These are phyloP conservation scores for Colletotrichum sp. DNA, from an alignment of 2,329 filamentous ascomycete genomes.

Conservation along the genomic window DNA sequence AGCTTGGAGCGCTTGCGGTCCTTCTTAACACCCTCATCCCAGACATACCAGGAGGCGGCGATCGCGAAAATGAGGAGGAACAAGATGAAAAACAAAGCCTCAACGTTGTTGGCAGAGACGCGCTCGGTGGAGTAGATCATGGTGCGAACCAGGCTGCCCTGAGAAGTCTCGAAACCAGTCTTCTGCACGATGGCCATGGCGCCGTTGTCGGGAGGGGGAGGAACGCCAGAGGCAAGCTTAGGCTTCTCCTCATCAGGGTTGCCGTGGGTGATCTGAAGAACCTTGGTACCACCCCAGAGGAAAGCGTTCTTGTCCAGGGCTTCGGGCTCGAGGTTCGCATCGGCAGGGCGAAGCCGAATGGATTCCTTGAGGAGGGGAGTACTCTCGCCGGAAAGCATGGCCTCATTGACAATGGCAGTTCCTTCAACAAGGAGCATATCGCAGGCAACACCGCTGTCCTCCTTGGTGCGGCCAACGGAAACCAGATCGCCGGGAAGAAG, in stretches of 20 bases:
- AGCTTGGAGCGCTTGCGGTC: constrained; percentile 98
- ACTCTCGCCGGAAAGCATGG: constrained; percentile 98
- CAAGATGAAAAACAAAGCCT: constrained; percentile 96
- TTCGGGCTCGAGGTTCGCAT: constrained; percentile 83
- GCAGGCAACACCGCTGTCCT: constrained; percentile 95
- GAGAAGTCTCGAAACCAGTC: constrained; percentile 98
- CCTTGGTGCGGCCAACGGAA: constrained; percentile 91
- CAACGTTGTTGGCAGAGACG: constrained; percentile 96
- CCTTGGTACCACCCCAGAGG: constrained; percentile 96
- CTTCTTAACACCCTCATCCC: constrained; percentile 92
- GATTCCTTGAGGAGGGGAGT: constrained; percentile 97
- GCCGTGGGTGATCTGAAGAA: constrained; percentile 91
- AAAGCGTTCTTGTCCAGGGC: constrained; percentile 97
- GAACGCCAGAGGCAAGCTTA: constrained; percentile 77
- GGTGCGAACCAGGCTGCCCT: constrained; percentile 94
- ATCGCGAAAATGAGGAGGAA: constrained; percentile 96
- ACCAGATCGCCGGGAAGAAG: constrained; percentile 92
- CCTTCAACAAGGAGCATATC: constrained; percentile 97
- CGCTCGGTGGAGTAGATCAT: constrained; percentile 99
- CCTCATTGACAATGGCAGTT: constrained; percentile 97
- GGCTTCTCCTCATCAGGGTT: constrained; percentile 76
- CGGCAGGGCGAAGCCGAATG: constrained; percentile 83
- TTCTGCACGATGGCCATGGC: constrained; percentile 94
- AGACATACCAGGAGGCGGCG: constrained; percentile 98
- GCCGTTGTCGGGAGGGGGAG: constrained; percentile 87